phyloP scores from a whole-genome alignment of 352 stramenopile genomes.

The Pythium oligandrum region DNA sequence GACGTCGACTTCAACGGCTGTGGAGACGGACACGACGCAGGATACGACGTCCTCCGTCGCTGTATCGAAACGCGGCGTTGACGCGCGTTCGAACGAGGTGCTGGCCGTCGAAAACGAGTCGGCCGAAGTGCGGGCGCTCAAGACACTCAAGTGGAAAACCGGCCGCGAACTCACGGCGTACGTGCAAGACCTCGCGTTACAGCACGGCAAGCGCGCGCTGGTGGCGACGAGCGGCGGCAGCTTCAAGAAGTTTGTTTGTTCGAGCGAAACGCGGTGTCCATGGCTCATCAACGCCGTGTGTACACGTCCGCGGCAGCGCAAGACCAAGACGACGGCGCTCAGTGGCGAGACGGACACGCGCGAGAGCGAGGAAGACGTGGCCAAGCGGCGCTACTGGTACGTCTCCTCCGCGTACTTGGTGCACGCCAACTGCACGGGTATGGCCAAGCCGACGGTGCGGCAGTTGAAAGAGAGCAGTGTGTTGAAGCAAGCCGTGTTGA shows the following conservation, averaged over 20 bases:
- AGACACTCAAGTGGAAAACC: constrained; percentile 25
- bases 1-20: too few relatives aligned
- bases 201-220: constrained; percentile 33
- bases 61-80: too few relatives aligned
- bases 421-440: constrained; percentile 35
- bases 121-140: constrained; percentile 18
- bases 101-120: background rate
- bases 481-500: constrained; percentile 38
- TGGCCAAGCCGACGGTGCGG: constrained; percentile 33
- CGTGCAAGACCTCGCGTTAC: constrained; percentile 47
- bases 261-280: constrained; percentile 26
- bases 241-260: constrained; percentile 56
- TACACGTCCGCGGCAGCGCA: constrained; percentile 25
- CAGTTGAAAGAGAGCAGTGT: constrained; percentile 36
- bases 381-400: constrained; percentile 31
- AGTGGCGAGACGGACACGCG: background rate
- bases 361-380: background rate
- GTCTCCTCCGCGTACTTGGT: constrained; percentile 39
- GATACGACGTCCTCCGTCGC: too few relatives aligned
- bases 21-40: too few relatives aligned
- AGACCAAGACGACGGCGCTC: constrained; percentile 1
- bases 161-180: constrained; percentile 41
- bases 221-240: constrained; percentile 46
- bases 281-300: constrained; percentile 51
- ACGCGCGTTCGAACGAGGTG: too few relatives aligned